phyloP scores from a whole-genome alignment of 208 protist species.

The Porcisia deanei region DNA sequence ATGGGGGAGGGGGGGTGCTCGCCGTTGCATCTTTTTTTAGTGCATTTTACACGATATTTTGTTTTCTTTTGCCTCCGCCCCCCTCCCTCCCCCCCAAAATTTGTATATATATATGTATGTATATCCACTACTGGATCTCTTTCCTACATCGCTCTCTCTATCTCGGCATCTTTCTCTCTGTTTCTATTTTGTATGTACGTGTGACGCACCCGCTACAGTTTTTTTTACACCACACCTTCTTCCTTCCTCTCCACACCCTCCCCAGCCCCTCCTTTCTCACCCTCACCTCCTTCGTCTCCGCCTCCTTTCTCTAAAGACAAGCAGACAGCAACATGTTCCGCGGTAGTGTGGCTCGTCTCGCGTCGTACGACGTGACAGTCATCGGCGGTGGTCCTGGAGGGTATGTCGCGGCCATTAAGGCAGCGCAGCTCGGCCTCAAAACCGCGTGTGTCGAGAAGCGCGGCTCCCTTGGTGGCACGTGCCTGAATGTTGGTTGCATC shows the following conservation, averaged over 20 bases:
- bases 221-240: background rate
- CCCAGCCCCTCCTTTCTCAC: background rate
- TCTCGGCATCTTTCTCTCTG: too few relatives aligned
- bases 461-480: slow-evolving; percentile 97
- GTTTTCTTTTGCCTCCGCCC: too few relatives aligned
- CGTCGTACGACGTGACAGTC: slow-evolving; percentile 96
- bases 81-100: too few relatives aligned
- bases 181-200: too few relatives aligned
- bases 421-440: slow-evolving; percentile 99
- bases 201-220: background rate
- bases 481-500: slow-evolving; percentile 99
- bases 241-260: background rate
- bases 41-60: too few relatives aligned
- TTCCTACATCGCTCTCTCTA: background rate
- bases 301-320: slow-evolving; percentile 2
- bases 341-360: slow-evolving; percentile 40
- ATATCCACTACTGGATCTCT: background rate
- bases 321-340: slow-evolving; percentile 68
- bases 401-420: slow-evolving; percentile 99
- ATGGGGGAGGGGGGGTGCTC: background rate
- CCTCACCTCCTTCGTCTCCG: background rate
- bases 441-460: slow-evolving; percentile 99
- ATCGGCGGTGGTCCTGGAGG: slow-evolving; percentile 99
- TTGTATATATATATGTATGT: too few relatives aligned
- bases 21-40: too few relatives aligned